Conservation (phyloP, 495 filamentous ascomycete species). For the Penicillium argentinense region DNA sequence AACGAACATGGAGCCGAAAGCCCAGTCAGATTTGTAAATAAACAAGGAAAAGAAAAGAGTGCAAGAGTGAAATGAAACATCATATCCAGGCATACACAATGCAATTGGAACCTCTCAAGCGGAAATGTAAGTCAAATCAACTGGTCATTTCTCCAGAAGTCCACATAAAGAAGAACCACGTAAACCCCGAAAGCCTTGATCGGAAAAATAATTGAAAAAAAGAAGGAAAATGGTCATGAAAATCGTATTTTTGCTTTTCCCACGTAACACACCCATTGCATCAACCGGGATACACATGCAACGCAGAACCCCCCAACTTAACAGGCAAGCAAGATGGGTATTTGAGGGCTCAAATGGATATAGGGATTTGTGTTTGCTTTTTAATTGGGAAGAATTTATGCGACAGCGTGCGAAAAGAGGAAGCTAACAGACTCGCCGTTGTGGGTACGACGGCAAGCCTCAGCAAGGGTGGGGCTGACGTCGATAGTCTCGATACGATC, state of each 20-base stretch:
- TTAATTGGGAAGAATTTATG: conserved; percentile 26
- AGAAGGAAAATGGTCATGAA: conserved; percentile 22
- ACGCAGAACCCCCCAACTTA: neutral
- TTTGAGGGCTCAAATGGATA: neutral
- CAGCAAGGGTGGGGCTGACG: conserved; percentile 80
- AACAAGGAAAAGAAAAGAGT: conserved; percentile 2
- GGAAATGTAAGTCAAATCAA: too few relatives aligned
- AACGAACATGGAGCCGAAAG: too few relatives aligned
- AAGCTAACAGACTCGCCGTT: conserved; percentile 94
- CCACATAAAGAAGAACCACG: neutral
- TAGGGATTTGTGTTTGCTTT: conserved; percentile 2
- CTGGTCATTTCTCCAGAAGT: neutral
- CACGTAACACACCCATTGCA: conserved; percentile 10
- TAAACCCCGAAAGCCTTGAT: neutral
- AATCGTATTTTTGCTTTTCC: conserved; percentile 32
- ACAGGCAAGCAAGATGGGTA: neutral
- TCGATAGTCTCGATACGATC: conserved; percentile 86
- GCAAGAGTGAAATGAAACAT: neutral
- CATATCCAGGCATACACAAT: conserved; percentile 11
- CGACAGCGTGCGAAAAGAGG: conserved; percentile 83
- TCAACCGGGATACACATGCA: conserved; percentile 13
- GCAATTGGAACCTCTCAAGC: conserved; percentile 9
- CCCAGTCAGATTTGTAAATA: too few relatives aligned
- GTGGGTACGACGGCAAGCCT: conserved; percentile 78
- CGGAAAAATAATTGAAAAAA: neutral